A percentile compares a stretch with the other conserved stretches of the same genome.
phyloP scores from a whole-genome alignment of 352 stramenopile species.

The Phytophthora hibernalis region DNA sequence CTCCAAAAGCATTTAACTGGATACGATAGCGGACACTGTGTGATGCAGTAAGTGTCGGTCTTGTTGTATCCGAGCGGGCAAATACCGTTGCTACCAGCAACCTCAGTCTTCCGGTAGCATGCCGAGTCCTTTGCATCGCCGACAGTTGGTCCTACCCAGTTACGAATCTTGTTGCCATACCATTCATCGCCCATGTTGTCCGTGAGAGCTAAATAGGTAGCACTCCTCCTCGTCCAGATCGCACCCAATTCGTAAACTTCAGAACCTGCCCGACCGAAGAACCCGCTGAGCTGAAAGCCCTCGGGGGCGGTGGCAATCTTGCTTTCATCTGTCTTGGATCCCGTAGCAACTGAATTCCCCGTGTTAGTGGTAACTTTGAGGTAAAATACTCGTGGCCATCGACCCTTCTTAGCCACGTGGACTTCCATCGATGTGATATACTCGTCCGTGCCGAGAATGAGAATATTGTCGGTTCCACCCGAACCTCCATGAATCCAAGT shows the following conservation, averaged over 20 bases:
- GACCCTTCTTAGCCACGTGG: constrained; percentile 19
- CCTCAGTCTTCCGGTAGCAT: constrained; percentile 35
- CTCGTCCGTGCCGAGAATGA: constrained; percentile 14
- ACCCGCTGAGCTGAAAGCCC: constrained; percentile 42
- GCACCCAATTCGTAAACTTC: constrained; percentile 32
- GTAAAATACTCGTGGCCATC: constrained; percentile 24
- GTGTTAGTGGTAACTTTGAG: constrained; percentile 20
- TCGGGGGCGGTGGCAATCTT: constrained; percentile 27
- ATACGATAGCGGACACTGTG: constrained; percentile 66
- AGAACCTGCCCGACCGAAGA: constrained; percentile 28
- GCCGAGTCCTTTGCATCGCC: constrained; percentile 31
- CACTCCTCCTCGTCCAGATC: constrained; percentile 36
- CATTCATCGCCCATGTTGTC: constrained; percentile 33
- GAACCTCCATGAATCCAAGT: constrained; percentile 31
- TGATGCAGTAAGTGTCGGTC: constrained; percentile 27
- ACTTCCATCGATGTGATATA: constrained; percentile 33
- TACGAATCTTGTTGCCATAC: constrained; percentile 39
- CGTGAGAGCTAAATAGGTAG: constrained; percentile 13
- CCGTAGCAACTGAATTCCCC: constrained; percentile 22
- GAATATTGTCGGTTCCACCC: constrained; percentile 26
- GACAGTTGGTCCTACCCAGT: constrained; percentile 42
- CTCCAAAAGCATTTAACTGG: constrained; percentile 62
- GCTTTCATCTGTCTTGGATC: constrained; percentile 20
- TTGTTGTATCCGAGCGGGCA: constrained; percentile 35
- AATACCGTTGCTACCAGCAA: constrained; percentile 14